Evolutionary conservation across 768 basidiomycete genomes (phyloP), one percentile per base, ranked within the genome.

Genomic region (Boletus speciosus): DNA sequence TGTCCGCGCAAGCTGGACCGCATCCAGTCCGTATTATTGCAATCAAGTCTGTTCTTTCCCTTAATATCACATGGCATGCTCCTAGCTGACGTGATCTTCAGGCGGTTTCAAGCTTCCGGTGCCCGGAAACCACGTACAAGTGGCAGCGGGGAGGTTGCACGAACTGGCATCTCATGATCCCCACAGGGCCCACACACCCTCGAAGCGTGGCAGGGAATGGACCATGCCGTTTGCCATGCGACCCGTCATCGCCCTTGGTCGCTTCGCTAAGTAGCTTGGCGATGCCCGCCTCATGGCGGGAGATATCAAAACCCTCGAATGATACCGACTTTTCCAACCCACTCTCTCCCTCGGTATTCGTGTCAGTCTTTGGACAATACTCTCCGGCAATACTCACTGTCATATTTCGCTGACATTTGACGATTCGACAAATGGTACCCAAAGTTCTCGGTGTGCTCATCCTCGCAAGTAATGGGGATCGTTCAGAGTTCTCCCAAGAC

Each of bases 401-500:
- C 34, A 21, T 19, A 31, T 49, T 16, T 44, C 21, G 25, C 50
- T 37, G 11, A 49, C 52, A 23, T 41, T 52, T 57, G 31, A 65
- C 64, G 47, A 68, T 45, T 45, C 54, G 15, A 58, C 38, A 29
- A 40, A 66, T 57, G 59, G 59, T 55, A 41, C 51, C 66, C 38
- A 57, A 19, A 54, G 83, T 90, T 58, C 85, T 86, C 61, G 88
- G 88, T 69, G 86, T 86, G 60, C 80, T 91, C 62, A 77, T 89
- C 69, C 77, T 90, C 66, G 84, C 85, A 56, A 82, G 86, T 61
- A 89, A 86, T 63, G 89, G 88, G 53, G 88, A 88, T 72, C 83
- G 88, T 58, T 73, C 74, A 60, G 81, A 78, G 68, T 85, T 79
- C 66, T 78, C 79, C 71, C 88, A 90, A 68, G 83, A 90, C 67